Base-by-base conservation (phyloP, 2,329 filamentous ascomycete species). In the Ophiostoma ips region DNA sequence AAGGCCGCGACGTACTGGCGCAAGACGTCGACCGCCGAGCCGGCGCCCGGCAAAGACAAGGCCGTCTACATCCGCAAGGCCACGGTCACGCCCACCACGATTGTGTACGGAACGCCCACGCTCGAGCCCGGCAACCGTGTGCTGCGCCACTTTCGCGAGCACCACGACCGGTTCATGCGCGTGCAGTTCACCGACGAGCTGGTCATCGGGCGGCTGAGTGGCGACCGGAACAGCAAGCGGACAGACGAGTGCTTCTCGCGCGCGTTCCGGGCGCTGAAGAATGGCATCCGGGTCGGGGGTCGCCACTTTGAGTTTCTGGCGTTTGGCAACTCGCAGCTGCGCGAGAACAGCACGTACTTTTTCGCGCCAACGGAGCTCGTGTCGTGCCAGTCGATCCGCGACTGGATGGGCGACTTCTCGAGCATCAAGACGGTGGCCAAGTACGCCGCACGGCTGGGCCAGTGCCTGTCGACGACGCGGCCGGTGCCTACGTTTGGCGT, bases 381-480 rank as follows among this genome's bases (percentile, higher is more conserved):
- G 8, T 83, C 78, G 1, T 87, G 87, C 49, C 75, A 83, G 16
- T 72, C 82, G 46, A 95, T 98, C 51, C 83, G 90, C 5, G 64
- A 71, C 31, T 89, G 84, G 78, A 94, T 96, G 83, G 92, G 92
- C 0, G 69, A 83, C 13, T 94, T 98, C 58, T 72, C 71, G 13
- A 77, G 87, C 55, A 95, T 95, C 63, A 78, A 74, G 50, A 76
- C 84, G 24, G 76, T 94, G n/a, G 89, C 90, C 30, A 95, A 94
- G 60, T 86, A 89, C 62, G 85, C 87, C 45, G 87, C 92, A 28
- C 78, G 92, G 28, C 70, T 96, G 16, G 92, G 92, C 0, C 92
- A 96, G 64, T 95, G 89, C 62, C 95, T 98, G 61, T 95, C 92
- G 0, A 95, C 90, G 0, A 98, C 92, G 0, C 71, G 85, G 53